Base-by-base conservation (phyloP, 75 land plant genomes). In the Picea glauca region DNA sequence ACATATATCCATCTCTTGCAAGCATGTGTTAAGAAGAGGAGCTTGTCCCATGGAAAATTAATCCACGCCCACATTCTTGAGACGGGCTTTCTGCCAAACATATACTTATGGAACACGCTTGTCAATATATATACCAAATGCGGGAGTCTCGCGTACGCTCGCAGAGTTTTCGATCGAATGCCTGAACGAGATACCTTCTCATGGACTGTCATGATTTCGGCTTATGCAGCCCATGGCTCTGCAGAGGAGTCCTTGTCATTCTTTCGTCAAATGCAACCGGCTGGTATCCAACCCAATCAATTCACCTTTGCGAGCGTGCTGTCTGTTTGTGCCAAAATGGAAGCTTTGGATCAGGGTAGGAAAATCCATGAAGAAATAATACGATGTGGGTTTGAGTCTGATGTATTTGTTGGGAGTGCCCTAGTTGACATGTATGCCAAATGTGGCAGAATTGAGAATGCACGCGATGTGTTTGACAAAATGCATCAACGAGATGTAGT, bases 161-260 rank as follows among this genome's bases (percentile, higher is more conserved):
- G 43, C 31, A 30, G 40, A 12, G 12, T 84, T 85, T 87, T 87
- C 66, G 85, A 81, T 26, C 59, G 32, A 74, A 87, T 87, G 81
- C 76, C 88, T 63, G 13, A 21, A 2, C 80, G 85, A 63, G 79
- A 84, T 72, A 46, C 72, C 14, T 72, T 79, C 61, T 74, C 85
- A 59, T 81, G 54, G 43, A 87, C 84, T 59, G 76, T 85, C 4
- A 38, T 87, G 74, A 81, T 87, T 65, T 76, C 88, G 13, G 87
- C 84, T 32, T 84, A 84, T 83, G 83, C 83, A 0, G 87, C 77
- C 50, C 73, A 82, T 75, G 67, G 79, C 32, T 1, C 13, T 9
- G 66, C 4, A 23, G 66, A 26, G 14, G 66, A 63, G 32, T 23
- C 66, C 1, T 11, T 63, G 66, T 35, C 32, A 63, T 6, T 63